phyloP scores from a whole-genome alignment of 1,284 basidiomycete genomes.

The Irpex lacteus region DNA sequence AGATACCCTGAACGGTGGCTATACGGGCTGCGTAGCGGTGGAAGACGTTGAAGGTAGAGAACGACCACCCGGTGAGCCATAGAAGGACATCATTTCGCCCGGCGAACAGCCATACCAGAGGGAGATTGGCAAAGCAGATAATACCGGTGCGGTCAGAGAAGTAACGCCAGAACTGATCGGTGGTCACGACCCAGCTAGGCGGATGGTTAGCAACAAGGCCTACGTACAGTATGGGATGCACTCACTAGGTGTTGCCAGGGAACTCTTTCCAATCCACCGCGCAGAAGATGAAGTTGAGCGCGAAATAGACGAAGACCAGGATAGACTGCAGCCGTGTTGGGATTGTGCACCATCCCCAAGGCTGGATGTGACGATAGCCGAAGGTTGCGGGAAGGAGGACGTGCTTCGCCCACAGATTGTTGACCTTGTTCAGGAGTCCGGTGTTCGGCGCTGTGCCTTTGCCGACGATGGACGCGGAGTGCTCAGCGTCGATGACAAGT shows the following conservation, averaged over 20 bases:
- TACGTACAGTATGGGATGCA: background rate
- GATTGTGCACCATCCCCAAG: slow-evolving; percentile 1
- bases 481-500: background rate
- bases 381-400: background rate
- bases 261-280: background rate
- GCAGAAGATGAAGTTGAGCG: slow-evolving; percentile 1
- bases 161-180: background rate
- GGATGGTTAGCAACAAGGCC: background rate
- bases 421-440: background rate
- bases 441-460: background rate
- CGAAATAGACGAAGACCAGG: background rate
- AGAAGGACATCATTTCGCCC: background rate
- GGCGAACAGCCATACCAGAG: background rate
- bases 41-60: slow-evolving; percentile 2
- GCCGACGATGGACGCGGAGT: background rate
- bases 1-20: background rate
- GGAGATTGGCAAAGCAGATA: background rate
- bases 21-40: background rate
- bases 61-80: background rate
- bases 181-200: background rate
- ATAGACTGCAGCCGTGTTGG: background rate
- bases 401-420: background rate
- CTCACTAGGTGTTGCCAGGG: slow-evolving; percentile 1
- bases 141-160: background rate
- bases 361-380: background rate